Evolutionary conservation across 139 green algal genomes (phyloP), one percentile per base, ranked within the genome.

Genomic region (Coelastrella sp.): DNA sequence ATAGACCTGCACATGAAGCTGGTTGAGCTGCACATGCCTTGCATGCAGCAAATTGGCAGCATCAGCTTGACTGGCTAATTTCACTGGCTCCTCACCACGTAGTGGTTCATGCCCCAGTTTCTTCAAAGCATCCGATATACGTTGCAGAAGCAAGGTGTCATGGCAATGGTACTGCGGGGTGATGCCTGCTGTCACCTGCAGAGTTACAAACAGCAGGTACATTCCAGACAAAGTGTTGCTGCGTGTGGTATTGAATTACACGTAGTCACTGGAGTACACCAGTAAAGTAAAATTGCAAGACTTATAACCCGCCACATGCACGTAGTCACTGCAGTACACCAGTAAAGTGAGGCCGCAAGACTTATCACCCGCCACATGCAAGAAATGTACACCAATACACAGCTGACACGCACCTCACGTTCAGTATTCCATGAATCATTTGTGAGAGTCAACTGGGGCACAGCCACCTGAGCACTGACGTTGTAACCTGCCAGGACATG

Each of bases 351-450:
- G 10, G 61, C 61, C 7, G 7, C 61, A 68, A 68, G 61, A 7
- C 61, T 17, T 68, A 68, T 10, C 7, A 68, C 7, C 74, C 58
- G 22, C 20, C 10, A 22, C n/a, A n/a, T n/a, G n/a, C n/a, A n/a
- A 59, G n/a, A 14, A 57, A 23, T 77, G 78, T 54, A 6, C 57
- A 73, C 11, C 54, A 54, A 64, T 54, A 16, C 11, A 16, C 10
- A 3, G 5, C 14, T 23, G 7, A 54, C 16, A 65, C 78, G 14
- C 14, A 85, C 80, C 80, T 22, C 17, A 20, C 59, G 80, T 58
- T 85, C 80, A 59, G 20, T 85, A 20, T 85, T 85, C 80, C 80
- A 85, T 17, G 20, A 4, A 59, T 58, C 4, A 59, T 85, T 85
- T 17, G 80, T 85, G 5, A 74, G n/a, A 3, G 59, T 85, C 80